Evolutionary conservation across 345 rosid genomes (phyloP), one percentile per base, ranked within the genome.

Genomic region (Hirschfeldia incana): DNA sequence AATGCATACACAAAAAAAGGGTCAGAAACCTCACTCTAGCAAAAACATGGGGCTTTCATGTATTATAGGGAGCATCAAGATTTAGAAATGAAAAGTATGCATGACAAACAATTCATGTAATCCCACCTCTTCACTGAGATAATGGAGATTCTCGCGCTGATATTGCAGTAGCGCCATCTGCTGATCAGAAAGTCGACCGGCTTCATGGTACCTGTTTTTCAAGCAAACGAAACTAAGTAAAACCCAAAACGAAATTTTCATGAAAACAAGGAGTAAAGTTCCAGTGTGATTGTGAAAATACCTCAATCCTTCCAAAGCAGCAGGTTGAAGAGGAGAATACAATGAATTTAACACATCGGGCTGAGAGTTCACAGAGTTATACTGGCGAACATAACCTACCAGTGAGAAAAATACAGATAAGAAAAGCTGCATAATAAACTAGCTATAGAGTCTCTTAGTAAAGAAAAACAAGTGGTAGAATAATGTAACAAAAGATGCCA

Each of bases 101-200:
- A 62, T 16, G 16, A 61, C 4, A 30, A 59, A 34, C 1, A 21
- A 8, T 32, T 39, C 6, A 67, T 46, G 62, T 46, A 69, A 28
- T 34, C 42, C 32, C 59, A 85, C 99, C 97, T 94, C 98, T 85
- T 93, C 98, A 51, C 97, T 93, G 72, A 94, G 85, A 82, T 92
- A 91, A 84, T 94, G 99, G 66, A 94, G 98, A 85, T 94, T 94
- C 80, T 94, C 99, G 15, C 98, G 98, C 81, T 94, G 98, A 84
- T 93, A 94, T 74, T 94, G 99, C 84, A 94, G 83, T 78, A 94
- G 84, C 76, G 98, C 98, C 99, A 93, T 94, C 79, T 94, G 99
- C 85, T 94, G 98, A 80, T 94, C 99, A 74, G 97, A 94, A 72
- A 94, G 94, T 70, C 98, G 90, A 78, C 83, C 80, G 0, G 91